A percentile compares a stretch with the other conserved stretches of the same genome.
Conservation (phyloP, 2,329 filamentous ascomycete species). For the Neonectria coccinea region DNA sequence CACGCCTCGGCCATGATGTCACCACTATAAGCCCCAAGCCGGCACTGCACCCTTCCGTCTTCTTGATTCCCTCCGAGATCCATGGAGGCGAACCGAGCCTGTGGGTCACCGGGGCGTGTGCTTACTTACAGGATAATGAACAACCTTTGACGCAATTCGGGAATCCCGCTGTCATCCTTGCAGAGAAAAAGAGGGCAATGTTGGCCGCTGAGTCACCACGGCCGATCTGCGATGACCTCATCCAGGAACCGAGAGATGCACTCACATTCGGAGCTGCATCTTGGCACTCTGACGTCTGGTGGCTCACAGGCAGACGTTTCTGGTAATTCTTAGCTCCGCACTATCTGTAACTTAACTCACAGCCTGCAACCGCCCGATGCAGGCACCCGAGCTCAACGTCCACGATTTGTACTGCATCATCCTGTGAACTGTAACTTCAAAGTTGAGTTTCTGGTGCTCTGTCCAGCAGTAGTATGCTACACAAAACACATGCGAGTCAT, state of each 20-base stretch:
- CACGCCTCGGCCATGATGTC: conserved; percentile 2
- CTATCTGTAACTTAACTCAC: neutral
- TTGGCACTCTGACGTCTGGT: neutral
- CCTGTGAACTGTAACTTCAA: neutral
- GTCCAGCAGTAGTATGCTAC: no score
- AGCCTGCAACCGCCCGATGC: neutral
- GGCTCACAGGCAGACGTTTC: neutral
- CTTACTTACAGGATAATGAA: neutral
- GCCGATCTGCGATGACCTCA: neutral
- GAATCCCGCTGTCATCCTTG: conserved; percentile 1
- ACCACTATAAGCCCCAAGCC: neutral
- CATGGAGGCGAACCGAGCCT: conserved; percentile 5
- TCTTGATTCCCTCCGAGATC: neutral
- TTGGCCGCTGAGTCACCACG: neutral
- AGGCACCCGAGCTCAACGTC: neutral
- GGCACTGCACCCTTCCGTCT: neutral
- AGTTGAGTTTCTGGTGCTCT: no score
- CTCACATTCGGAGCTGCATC: neutral
- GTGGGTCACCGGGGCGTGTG: neutral
- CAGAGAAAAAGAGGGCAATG: neutral
- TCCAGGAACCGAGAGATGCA: neutral
- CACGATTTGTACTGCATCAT: neutral
- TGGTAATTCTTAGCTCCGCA: neutral
- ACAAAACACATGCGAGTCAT: no score
- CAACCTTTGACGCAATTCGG: neutral